These are phyloP conservation scores for Magnolia changhungtana DNA, from an alignment of 164 flowering plant species.

Conservation along the genomic window DNA sequence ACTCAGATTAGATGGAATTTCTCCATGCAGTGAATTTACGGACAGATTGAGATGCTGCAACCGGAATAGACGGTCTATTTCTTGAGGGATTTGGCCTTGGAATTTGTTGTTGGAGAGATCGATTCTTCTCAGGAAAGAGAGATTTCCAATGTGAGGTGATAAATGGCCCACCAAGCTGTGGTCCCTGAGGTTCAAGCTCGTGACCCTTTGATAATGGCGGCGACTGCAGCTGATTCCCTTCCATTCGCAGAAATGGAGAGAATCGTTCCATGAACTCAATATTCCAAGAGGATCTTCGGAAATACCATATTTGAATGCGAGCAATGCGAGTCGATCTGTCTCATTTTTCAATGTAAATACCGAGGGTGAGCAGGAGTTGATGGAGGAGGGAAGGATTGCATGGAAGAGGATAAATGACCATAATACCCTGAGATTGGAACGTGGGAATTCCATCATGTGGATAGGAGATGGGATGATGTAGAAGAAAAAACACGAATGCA, in stretches of 20 bases:
- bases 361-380: not conserved
- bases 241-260: constrained; percentile 14
- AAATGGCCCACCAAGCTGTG: constrained; percentile 23
- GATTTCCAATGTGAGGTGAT: constrained; percentile 37
- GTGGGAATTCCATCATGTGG: too few species aligned
- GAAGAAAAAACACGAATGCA: too few species aligned
- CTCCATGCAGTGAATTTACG: constrained; percentile 30
- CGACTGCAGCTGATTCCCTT: constrained; percentile 22
- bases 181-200: constrained; percentile 22
- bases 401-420: not conserved
- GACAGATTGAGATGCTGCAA: constrained; percentile 29
- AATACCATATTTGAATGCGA: constrained; percentile 11
- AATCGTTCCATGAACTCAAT: constrained; percentile 15
- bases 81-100: constrained; percentile 27
- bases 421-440: not conserved
- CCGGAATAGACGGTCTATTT: constrained; percentile 28
- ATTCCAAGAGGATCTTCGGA: constrained; percentile 10
- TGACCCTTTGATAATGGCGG: constrained; percentile 16
- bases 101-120: constrained; percentile 32
- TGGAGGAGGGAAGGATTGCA: not conserved
- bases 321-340: constrained; percentile 11
- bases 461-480: too few species aligned
- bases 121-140: constrained; percentile 35
- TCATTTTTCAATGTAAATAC: not conserved
- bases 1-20: constrained; percentile 28